Evolutionary conservation across 192 early-diverging fungal genomes (phyloP), one percentile per base, ranked within the genome.

Genomic region (Entomortierella parvispora): DNA sequence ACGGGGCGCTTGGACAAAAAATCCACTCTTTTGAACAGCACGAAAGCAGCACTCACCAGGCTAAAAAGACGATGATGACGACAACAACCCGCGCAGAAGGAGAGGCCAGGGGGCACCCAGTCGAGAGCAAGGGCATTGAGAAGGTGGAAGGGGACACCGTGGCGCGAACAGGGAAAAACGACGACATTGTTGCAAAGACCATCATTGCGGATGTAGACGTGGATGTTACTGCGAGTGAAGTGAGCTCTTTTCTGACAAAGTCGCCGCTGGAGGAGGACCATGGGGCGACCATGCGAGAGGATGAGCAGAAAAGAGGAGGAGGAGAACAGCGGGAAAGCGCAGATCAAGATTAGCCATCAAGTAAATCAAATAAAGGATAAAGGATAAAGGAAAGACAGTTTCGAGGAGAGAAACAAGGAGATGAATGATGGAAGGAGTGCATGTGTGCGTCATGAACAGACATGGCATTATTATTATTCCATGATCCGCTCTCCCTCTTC

Each of bases 211-310:
- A 40, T 40, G 62, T 52, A 20, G 50, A 50, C 46, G 49, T 26
- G 23, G 50, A 63, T 53, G 62, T 63, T 63, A 51, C 62, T 50
- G 34, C 37, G 33, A 37, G 37, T 25, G 48, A 63, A 49, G 62
- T 18, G 1, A 63, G 32, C 25, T 53, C 62, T n/a, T 23, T 42
- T 22, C 23, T 52, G 22, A 23, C 47, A 18, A 50, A 63, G 33
- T 53, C 50, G 17, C 62, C 25, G 34, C 15, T 28, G 52, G 49
- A 25, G 52, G 47, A 23, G 22, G 47, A 18, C 6, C 18, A 23
- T 12, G 18, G 22, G 6, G 47, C 22, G 18, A 49, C 47, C 8
- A 17, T 17, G 15, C n/a, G n/a, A n/a, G n/a, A n/a, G n/a, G n/a
- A n/a, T n/a, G 22, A 6, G 15, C 47, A 12, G 47, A 18, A 49